Conservation (phyloP, 331 rosid species). For the Dryas integrifolia region DNA sequence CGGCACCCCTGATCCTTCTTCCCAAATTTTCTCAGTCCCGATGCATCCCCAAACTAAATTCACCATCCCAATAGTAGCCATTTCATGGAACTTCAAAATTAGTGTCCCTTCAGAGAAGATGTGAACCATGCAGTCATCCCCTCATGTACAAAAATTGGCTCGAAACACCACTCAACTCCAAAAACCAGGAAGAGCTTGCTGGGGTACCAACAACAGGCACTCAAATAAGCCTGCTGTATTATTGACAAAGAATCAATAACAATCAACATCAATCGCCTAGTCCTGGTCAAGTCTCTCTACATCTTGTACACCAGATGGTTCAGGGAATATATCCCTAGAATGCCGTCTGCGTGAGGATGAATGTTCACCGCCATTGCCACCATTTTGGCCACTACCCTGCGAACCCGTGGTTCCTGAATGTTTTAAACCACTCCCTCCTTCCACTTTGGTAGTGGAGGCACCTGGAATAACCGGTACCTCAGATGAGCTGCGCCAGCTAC, state of each 20-base stretch:
- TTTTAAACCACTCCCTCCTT: constrained; percentile 64
- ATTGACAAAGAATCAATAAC: constrained; percentile 52
- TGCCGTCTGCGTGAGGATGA: constrained; percentile 69
- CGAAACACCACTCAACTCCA: constrained; percentile 20
- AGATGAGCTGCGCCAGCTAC: constrained; percentile 91
- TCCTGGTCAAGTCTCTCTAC: constrained; percentile 53
- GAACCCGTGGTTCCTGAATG: constrained; percentile 71
- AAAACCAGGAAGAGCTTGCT: constrained; percentile 28
- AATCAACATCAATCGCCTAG: constrained; percentile 33
- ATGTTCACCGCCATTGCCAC: constrained; percentile 45
- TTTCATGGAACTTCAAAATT: constrained; percentile 20
- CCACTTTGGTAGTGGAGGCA: constrained; percentile 47
- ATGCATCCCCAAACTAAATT: constrained; percentile 29
- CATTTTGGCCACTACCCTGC: constrained; percentile 58
- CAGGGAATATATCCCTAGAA: constrained; percentile 74
- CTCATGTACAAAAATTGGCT: constrained; percentile 32
- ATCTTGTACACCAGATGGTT: constrained; percentile 65
- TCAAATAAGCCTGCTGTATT: constrained; percentile 43
- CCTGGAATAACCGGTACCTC: constrained; percentile 55
- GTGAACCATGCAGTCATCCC: constrained; percentile 28
- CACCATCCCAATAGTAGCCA: neutral
- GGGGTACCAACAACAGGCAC: constrained; percentile 35
- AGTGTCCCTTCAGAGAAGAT: constrained; percentile 10
- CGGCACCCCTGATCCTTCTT: constrained; percentile 31
- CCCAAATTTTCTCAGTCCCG: constrained; percentile 24